Evolutionary conservation across 495 filamentous ascomycete species (phyloP), one percentile per base, ranked within the genome.

Genomic region (Massariosphaeria phaeospora): DNA sequence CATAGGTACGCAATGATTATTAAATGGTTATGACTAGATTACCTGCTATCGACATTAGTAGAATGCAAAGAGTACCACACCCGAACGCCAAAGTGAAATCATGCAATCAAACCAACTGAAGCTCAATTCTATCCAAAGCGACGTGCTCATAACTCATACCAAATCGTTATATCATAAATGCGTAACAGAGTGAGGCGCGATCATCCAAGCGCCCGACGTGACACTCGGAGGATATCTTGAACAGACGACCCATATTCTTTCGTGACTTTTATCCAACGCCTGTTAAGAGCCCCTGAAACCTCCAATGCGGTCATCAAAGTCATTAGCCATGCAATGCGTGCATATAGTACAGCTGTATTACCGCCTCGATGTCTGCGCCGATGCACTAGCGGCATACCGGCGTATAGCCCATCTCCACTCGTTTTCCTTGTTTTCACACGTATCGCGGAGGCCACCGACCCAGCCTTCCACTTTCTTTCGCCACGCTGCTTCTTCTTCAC

Each of bases 401-500:
- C 61, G 51, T n/a, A 61, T 53, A 11, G 29, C 51, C 61, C 63
- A 66, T 34, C 57, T 38, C 61, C 58, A 72, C 20, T 39, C 59
- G 50, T 34, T 63, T 24, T 40, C 59, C 59, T 17, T 50, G 13
- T 45, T 34, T 71, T 82, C 81, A 82, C 63, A 74, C 70, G 76
- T 79, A 80, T 57, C 69, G 60, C 59, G 67, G 66, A 38, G 70
- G 68, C 68, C 59, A 67, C 69, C 25, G 62, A 84, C 72, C 93
- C 94, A 98, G 42, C 78, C 82, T 55, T 83, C 81, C 39, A 89
- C 86, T 67, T 88, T 89, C 67, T 82, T 79, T 59, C 84, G 77
- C 94, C 93, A 98, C 59, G 86, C 78, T 45, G 86, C 84, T 71
- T 98, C 93, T 69, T 97, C 93, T 54, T 89, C 89, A 48, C 86